These are phyloP conservation scores for Alternaria postmessia DNA, from an alignment of 2,329 filamentous ascomycete species.

Conservation along the genomic window DNA sequence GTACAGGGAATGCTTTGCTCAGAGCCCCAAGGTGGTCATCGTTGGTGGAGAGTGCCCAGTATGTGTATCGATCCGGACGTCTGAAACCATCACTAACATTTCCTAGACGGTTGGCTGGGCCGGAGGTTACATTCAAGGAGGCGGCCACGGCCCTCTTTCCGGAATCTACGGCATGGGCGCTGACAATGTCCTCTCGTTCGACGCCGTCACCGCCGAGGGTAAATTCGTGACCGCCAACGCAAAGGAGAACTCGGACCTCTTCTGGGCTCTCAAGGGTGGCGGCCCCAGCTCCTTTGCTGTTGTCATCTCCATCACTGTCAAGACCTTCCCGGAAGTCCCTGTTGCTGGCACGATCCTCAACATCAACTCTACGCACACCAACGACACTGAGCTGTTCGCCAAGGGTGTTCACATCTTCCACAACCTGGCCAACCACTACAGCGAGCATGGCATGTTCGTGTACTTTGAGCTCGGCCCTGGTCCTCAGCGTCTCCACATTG, in stretches of 20 bases:
- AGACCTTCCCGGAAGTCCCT: conserved; percentile 45
- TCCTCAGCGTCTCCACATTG: conserved; percentile 40
- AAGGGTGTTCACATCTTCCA: conserved; percentile 46
- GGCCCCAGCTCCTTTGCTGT: conserved; percentile 45
- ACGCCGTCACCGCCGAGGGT: conserved; percentile 52
- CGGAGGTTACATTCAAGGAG: conserved; percentile 56
- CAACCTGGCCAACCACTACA: conserved; percentile 45
- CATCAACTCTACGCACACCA: conserved; percentile 49
- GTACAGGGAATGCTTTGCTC: conserved; percentile 40
- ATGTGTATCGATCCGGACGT: conserved; percentile 1
- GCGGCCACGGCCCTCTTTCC: conserved; percentile 54
- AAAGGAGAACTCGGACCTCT: conserved; percentile 48
- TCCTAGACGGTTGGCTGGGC: conserved; percentile 49
- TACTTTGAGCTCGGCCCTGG: conserved; percentile 44
- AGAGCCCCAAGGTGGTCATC: conserved; percentile 43
- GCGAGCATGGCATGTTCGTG: conserved; percentile 46
- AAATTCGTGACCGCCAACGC: conserved; percentile 43
- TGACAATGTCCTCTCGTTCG: conserved; percentile 50
- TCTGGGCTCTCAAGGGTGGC: conserved; percentile 48
- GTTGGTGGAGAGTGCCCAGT: conserved; percentile 51
- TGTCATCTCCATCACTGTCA: conserved; percentile 43
- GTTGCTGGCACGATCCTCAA: conserved; percentile 45
- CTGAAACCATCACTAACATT: conserved; percentile 6
- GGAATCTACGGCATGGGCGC: conserved; percentile 49
- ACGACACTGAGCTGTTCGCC: conserved; percentile 38